Evolutionary conservation across 352 stramenopile genomes (phyloP).

Genomic region (Phytophthora sojae): DNA sequence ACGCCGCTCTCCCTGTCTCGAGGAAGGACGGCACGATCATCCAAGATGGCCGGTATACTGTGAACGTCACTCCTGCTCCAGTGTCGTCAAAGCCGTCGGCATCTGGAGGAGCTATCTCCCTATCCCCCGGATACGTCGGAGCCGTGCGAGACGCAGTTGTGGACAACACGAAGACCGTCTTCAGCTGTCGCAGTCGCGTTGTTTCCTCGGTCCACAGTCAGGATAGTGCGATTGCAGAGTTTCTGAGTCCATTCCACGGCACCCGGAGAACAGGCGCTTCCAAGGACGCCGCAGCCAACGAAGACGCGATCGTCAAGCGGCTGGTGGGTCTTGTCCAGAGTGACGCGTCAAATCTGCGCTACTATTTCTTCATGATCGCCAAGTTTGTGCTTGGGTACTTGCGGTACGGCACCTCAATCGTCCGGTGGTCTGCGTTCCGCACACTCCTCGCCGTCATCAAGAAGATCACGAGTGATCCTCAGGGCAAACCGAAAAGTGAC

Average conservation of each 20-base stretch:
- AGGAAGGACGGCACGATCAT: conserved; percentile 58
- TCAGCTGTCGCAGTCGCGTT: conserved; percentile 50
- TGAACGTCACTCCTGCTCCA: conserved; percentile 49
- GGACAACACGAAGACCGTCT: conserved; percentile 49
- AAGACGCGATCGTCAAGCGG: conserved; percentile 41
- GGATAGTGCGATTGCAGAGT: conserved; percentile 47
- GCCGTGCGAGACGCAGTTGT: conserved; percentile 33
- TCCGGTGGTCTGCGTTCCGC: conserved; percentile 64
- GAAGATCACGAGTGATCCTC: conserved; percentile 28
- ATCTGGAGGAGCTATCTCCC: conserved; percentile 32
- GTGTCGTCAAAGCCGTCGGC: conserved; percentile 20
- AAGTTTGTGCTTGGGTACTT: conserved; percentile 64
- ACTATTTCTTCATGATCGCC: conserved; percentile 61
- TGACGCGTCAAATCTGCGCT: conserved; percentile 46
- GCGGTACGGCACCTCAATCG: conserved; percentile 45
- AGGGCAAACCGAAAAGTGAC: conserved; percentile 46
- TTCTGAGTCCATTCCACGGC: conserved; percentile 63
- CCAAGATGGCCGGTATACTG: conserved; percentile 49
- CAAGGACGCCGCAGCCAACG: conserved; percentile 13
- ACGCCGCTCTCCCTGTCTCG: conserved; percentile 58
- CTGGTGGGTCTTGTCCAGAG: conserved; percentile 48
- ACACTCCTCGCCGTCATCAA: conserved; percentile 66
- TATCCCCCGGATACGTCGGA: conserved; percentile 55
- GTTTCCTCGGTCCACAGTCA: conserved; percentile 73
- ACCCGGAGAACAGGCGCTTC: conserved; percentile 4